These are phyloP conservation scores for Suhomyces choctaworum DNA, from an alignment of 1,139 yeast genomes.

Conservation along the genomic window DNA sequence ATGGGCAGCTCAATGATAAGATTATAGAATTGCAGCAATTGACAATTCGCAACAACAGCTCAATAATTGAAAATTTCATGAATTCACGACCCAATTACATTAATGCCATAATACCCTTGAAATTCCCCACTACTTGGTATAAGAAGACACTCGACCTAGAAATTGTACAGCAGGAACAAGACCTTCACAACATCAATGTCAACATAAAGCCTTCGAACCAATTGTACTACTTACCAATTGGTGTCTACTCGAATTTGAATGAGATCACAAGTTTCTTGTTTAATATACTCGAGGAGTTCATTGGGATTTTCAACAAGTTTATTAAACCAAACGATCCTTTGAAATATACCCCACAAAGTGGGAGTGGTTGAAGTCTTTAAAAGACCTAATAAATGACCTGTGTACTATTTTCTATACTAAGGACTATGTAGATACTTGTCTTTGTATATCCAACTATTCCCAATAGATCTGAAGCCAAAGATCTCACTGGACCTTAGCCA, in stretches of 20 bases:
- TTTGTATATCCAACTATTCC: constrained; percentile 79
- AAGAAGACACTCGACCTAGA: constrained; percentile 22
- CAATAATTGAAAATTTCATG: constrained; percentile 25
- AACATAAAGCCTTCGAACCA: constrained; percentile 21
- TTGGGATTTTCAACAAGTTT: constrained; percentile 27
- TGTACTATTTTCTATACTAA: background rate
- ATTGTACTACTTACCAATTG: constrained; percentile 39
- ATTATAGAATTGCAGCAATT: constrained; percentile 33
- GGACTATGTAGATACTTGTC: constrained; percentile 48
- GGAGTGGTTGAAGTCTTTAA: constrained; percentile 5
- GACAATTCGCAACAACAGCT: constrained; percentile 25
- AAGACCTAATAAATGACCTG: no score
- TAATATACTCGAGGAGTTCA: constrained; percentile 34
- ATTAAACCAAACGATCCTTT: constrained; percentile 17
- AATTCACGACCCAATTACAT: constrained; percentile 30
- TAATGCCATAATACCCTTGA: constrained; percentile 29
- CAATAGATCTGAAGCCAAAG: constrained; percentile 63
- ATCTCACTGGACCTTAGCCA: constrained; percentile 70
- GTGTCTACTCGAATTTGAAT: constrained; percentile 35
- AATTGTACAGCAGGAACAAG: constrained; percentile 15
- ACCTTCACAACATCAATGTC: constrained; percentile 11
- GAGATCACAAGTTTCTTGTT: constrained; percentile 37
- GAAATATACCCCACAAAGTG: constrained; percentile 16
- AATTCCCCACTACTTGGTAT: constrained; percentile 39
- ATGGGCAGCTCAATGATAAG: constrained; percentile 22